A percentile compares a stretch with the other conserved stretches of the same genome.
phyloP scores from a whole-genome alignment of 805 yeast genomes.

The Hanseniaspora vineae region DNA sequence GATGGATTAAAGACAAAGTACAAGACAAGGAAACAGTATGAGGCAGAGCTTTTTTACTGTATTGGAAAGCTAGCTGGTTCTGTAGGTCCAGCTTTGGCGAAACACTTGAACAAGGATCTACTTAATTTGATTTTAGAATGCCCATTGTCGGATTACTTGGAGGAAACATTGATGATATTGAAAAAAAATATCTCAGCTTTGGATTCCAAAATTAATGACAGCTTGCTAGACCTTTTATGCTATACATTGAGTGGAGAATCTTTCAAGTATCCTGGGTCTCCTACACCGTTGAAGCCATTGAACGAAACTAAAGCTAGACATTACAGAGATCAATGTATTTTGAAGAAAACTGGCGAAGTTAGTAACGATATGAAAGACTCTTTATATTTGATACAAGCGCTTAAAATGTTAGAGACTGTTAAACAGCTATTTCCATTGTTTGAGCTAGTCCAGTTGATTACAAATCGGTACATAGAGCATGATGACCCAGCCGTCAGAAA shows the following conservation, averaged over 20 bases:
- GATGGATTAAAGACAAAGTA: constrained; percentile 51
- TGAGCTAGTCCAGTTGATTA: constrained; percentile 78
- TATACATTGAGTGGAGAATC: constrained; percentile 67
- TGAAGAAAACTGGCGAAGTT: constrained; percentile 47
- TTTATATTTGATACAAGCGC: constrained; percentile 56
- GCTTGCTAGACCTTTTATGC: constrained; percentile 59
- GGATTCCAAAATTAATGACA: constrained; percentile 56
- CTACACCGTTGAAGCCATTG: constrained; percentile 48
- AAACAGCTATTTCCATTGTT: constrained; percentile 66
- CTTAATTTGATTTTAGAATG: constrained; percentile 70
- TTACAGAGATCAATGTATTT: constrained; percentile 61
- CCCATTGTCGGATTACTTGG: constrained; percentile 73
- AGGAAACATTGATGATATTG: constrained; percentile 56
- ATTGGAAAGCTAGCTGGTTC: constrained; percentile 77
- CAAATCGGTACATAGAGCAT: constrained; percentile 74
- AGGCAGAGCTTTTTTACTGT: constrained; percentile 80
- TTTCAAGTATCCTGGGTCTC: constrained; percentile 79
- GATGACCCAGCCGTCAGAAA: constrained; percentile 67
- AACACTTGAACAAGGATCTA: constrained; percentile 71
- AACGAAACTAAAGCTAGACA: constrained; percentile 57
- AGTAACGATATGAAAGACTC: constrained; percentile 34
- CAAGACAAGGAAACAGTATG: constrained; percentile 56
- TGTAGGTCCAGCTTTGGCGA: constrained; percentile 86
- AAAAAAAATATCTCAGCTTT: constrained; percentile 69
- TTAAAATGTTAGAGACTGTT: constrained; percentile 63